Conservation (phyloP, 179 eudicot genomes). For the Amaranthus tricolor region DNA sequence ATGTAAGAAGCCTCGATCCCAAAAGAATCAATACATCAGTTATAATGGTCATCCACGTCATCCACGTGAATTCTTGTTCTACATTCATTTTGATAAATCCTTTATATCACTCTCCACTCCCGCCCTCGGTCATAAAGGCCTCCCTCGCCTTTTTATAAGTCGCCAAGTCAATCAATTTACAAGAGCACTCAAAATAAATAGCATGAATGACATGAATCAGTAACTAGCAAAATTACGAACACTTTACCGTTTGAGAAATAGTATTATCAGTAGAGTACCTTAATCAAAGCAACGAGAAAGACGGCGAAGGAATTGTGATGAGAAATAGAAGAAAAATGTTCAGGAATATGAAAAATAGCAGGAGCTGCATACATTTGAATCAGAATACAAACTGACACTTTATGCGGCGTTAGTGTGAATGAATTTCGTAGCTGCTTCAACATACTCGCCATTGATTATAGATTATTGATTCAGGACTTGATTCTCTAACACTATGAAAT, state of each 20-base stretch:
- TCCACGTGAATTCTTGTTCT: too few species aligned
- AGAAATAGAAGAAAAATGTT: constrained; percentile 65
- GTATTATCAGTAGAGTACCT: constrained; percentile 36
- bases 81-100: too few species aligned
- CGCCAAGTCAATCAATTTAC: background rate
- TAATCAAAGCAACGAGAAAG: constrained; percentile 58
- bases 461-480: too few species aligned
- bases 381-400: constrained; percentile 77
- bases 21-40: too few species aligned
- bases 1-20: too few species aligned
- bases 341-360: constrained; percentile 51
- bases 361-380: constrained; percentile 79
- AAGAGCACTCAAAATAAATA: background rate
- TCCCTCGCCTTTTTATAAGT: too few species aligned
- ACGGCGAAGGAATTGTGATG: constrained; percentile 78
- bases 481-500: too few species aligned
- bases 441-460: constrained; percentile 43
- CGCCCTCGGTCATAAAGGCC: too few species aligned
- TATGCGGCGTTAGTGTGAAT: constrained; percentile 78
- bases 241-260: background rate
- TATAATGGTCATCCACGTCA: too few species aligned
- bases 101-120: too few species aligned
- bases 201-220: background rate
- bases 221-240: background rate
- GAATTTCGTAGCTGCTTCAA: constrained; percentile 43